Conservation (phyloP, 208 protist genomes). For the Strigomonas galati region DNA sequence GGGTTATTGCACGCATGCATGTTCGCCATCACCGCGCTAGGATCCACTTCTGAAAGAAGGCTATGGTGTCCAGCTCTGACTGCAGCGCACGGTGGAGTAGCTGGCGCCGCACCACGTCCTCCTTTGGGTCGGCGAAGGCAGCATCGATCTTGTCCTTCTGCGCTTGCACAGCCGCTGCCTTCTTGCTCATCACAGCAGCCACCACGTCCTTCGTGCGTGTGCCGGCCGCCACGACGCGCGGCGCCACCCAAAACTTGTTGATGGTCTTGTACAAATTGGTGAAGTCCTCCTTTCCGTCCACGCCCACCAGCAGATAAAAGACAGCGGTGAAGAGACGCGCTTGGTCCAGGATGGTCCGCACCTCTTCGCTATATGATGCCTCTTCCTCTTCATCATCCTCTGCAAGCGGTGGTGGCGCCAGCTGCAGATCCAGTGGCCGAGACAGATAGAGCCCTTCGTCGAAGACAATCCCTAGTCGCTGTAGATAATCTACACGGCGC, state of each 20-base stretch:
- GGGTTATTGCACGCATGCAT: neutral
- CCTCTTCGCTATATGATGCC: constrained; percentile 1
- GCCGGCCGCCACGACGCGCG: neutral
- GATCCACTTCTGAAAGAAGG: constrained; percentile 17
- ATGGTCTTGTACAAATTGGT: neutral
- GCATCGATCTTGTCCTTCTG: neutral
- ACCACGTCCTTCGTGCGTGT: too few relatives aligned
- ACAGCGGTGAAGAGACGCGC: constrained; percentile 12
- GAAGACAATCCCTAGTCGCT: constrained; percentile 72
- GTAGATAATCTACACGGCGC: constrained; percentile 58
- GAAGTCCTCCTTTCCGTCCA: neutral
- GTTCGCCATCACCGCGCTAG: neutral
- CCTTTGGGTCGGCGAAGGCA: neutral
- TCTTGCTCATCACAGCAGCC: neutral
- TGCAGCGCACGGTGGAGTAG: constrained; percentile 31
- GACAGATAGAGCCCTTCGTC: constrained; percentile 82
- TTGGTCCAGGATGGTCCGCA: constrained; percentile 5
- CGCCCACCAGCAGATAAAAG: constrained; percentile 12
- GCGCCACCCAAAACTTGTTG: neutral
- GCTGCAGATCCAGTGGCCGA: constrained; percentile 17
- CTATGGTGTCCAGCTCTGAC: constrained; percentile 43
- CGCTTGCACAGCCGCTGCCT: neutral
- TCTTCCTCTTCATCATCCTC: neutral
- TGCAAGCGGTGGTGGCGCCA: neutral
- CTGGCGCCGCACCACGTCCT: constrained; percentile 21